phyloP scores from a whole-genome alignment of 768 basidiomycete species.

The Tylopilus cervinicoccineus region DNA sequence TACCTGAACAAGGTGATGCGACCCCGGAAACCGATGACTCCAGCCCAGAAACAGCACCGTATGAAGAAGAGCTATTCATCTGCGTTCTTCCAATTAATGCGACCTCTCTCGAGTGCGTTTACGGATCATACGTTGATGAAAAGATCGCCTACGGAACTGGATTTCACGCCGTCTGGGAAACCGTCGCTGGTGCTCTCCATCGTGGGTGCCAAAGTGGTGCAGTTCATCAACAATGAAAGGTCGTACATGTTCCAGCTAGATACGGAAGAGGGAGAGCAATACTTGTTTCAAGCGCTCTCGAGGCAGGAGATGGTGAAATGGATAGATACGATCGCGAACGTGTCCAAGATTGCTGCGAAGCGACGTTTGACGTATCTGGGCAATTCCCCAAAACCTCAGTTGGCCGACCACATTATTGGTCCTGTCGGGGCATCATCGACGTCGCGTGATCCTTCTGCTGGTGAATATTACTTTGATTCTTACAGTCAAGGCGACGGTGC shows the following conservation, averaged over 20 bases:
- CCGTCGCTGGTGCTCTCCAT: slow-evolving; percentile 73
- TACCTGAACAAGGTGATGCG: slow-evolving; percentile 72
- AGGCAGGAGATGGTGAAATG: slow-evolving; percentile 72
- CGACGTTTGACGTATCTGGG: slow-evolving; percentile 79
- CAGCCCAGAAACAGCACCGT: slow-evolving; percentile 71
- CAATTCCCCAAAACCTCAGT: slow-evolving; percentile 65
- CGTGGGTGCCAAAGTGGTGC: slow-evolving; percentile 64
- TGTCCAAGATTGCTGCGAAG: slow-evolving; percentile 71
- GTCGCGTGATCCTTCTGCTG: slow-evolving; percentile 71
- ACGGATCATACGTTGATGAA: slow-evolving; percentile 54
- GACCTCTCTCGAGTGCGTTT: slow-evolving; percentile 86
- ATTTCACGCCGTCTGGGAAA: slow-evolving; percentile 69
- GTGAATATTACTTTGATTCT: slow-evolving; percentile 37
- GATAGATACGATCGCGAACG: slow-evolving; percentile 69
- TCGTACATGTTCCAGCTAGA: slow-evolving; percentile 81
- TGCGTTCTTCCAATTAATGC: slow-evolving; percentile 80
- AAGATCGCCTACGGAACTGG: slow-evolving; percentile 68
- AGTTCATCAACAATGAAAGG: slow-evolving; percentile 74
- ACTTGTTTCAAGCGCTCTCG: slow-evolving; percentile 69
- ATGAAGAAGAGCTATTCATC: slow-evolving; percentile 85
- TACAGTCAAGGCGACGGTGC: background rate
- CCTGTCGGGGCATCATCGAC: slow-evolving; percentile 44
- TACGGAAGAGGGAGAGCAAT: slow-evolving; percentile 85
- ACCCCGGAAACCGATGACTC: slow-evolving; percentile 44
- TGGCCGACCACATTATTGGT: slow-evolving; percentile 70